Evolutionary conservation across 331 rosid genomes (phyloP).

Genomic region (Quercus lobata): DNA sequence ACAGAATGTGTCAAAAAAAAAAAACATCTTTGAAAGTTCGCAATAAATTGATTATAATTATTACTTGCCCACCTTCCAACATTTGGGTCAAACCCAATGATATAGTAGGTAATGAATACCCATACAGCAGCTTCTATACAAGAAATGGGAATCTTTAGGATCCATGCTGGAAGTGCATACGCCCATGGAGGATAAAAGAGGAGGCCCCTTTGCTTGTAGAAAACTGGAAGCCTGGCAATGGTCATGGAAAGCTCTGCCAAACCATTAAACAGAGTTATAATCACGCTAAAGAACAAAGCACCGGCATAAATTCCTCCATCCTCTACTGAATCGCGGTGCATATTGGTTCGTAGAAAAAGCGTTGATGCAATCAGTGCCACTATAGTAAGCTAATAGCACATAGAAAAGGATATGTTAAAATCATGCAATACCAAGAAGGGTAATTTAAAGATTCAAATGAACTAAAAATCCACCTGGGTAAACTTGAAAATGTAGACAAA

Average conservation of each 20-base stretch:
- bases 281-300: conserved; percentile 30
- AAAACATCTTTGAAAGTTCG: background rate
- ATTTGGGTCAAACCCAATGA: conserved; percentile 41
- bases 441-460: background rate
- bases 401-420: too few species aligned
- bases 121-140: conserved; percentile 37
- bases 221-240: conserved; percentile 36
- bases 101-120: conserved; percentile 38
- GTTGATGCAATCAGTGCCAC: conserved; percentile 28
- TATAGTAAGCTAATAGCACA: conserved; percentile 19
- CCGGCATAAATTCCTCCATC: conserved; percentile 39
- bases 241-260: conserved; percentile 38
- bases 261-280: conserved; percentile 32
- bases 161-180: conserved; percentile 38
- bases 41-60: background rate
- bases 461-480: conserved; percentile 23
- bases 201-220: conserved; percentile 48
- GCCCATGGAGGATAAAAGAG: conserved; percentile 48
- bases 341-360: conserved; percentile 41
- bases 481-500: conserved; percentile 45
- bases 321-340: conserved; percentile 23
- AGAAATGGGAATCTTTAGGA: conserved; percentile 37
- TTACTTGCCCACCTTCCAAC: conserved; percentile 25
- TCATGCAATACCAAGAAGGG: too few species aligned
- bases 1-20: background rate